Base-by-base conservation (phyloP, 2,329 filamentous ascomycete species). In the Erysiphe neolycopersici region DNA sequence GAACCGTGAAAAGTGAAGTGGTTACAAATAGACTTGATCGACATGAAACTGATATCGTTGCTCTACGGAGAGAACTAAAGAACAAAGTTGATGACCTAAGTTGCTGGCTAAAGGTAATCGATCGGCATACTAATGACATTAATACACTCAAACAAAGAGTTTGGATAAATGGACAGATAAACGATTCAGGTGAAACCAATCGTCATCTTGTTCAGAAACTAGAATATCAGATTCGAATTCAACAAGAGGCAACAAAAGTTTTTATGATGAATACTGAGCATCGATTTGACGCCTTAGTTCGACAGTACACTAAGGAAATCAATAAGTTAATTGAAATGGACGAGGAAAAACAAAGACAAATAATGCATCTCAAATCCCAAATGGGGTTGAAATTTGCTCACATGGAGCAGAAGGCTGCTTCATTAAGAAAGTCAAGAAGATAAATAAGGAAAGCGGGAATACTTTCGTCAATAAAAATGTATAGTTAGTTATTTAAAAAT, bases 191-290 rank as follows among this genome's bases (percentile, higher is more conserved):
- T 22, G 31, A 42, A 3, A 6, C 41, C 4, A 30, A 16, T 16
- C 17, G 38, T 26, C 22, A n/a, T 41, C 29, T 42, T 22, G 41
- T 42, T 26, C 33, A 29, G 32, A 36, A 35, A 16, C 33, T 43
- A 10, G 18, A 43, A 36, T 17, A 29, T 36, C 30, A 38, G 19
- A 16, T 43, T 12, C 42, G 18, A n/a, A 30, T 29, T 12, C 42
- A 43, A 36, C 32, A 43, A 43, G 32, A 43, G 38, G 22, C 33
- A 11, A 43, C 32, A 8, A 43, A 26, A 26, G 17, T 33, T 13
- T 43, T 43, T 30, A 43, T 38, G 42, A 16, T 37, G 14, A 43
- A 43, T 14, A 38, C 19, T 16, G 42, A 38, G 16, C 32, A 38
- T 16, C 17, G 42, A 5, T 38, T 43, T 22, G 42, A 43, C 14